These are phyloP conservation scores for Davidsoniella virescens DNA, from an alignment of 2,329 filamentous ascomycete genomes.

Conservation along the genomic window DNA sequence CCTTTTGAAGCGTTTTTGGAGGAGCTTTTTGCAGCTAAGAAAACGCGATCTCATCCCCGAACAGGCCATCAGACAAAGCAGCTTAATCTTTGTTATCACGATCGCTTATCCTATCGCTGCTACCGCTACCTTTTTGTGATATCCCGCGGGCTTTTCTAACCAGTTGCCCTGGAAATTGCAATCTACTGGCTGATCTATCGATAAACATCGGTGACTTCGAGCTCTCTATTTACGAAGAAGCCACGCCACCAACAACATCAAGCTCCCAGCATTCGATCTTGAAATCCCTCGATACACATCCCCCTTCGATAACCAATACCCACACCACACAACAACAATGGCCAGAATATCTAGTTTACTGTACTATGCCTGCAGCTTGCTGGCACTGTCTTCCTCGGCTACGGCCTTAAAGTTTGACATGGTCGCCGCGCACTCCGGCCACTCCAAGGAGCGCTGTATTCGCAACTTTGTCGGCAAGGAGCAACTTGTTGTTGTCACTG, in stretches of 20 bases:
- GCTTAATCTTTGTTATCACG: too few species aligned
- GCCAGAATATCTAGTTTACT: slow-evolving; percentile 23
- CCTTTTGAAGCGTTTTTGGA: slow-evolving; percentile 6
- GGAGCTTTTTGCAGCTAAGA: not conserved
- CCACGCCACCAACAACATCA: not conserved
- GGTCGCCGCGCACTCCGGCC: slow-evolving; percentile 40
- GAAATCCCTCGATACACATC: not conserved
- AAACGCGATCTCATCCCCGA: not conserved
- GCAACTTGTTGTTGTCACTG: slow-evolving; percentile 88
- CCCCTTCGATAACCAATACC: not conserved
- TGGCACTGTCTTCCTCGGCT: slow-evolving; percentile 37
- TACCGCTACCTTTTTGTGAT: too few species aligned
- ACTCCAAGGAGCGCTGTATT: slow-evolving; percentile 73
- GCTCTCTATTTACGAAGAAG: not conserved
- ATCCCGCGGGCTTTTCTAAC: too few species aligned
- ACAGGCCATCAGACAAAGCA: not conserved
- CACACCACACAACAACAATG: slow-evolving; percentile 3
- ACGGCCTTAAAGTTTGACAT: slow-evolving; percentile 89
- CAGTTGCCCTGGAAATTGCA: too few species aligned
- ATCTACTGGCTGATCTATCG: too few species aligned
- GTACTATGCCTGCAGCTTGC: slow-evolving; percentile 41
- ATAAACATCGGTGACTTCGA: too few species aligned
- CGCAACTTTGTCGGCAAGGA: slow-evolving; percentile 89
- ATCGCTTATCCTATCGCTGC: too few species aligned
- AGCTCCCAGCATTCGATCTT: not conserved